Base-by-base conservation (phyloP, 108 stramenopile species). In the Cyclotella kingstonii region DNA sequence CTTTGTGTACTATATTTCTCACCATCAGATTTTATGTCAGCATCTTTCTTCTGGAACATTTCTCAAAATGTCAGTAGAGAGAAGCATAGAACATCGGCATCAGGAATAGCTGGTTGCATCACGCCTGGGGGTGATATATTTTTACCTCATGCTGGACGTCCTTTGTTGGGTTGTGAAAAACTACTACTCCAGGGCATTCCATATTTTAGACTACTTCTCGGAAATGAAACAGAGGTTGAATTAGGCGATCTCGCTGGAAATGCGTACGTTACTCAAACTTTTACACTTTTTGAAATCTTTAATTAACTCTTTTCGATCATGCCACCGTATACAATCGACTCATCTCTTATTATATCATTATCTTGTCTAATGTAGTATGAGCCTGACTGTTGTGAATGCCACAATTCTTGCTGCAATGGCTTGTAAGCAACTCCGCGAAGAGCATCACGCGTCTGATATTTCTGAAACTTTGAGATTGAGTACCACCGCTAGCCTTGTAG, bases 171-270 rank as follows among this genome's bases (percentile, higher is more conserved):
- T 21, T 81, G 74, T 50, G 89, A 90, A 60, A 90, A 90, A 66
- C 80, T 87, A 0, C 57, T 90, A 8, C 52, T 90, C 3, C 89
- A 90, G 57, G 80, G 89, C 17, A 87, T 90, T 17, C 89, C 89
- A 10, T 90, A 68, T 51, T 90, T 81, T 18, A 66, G 89, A 14
- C 74, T 90, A 12, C 26, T 68, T 23, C 76, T 90, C 15, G 84
- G 81, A 15, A 79, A 83, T 22, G 89, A 90, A 70, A 83, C 84
- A 2, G 89, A 90, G 60, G 89, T 90, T 0, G 80, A 90, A 29
- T 72, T 90, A 5, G 77, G 79, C 22, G 89, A 90, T 70, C 51
- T 90, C 17, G 89, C 89, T 7, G 89, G 89, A 10, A 90, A 90
- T 64, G 89, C 89, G 39, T 40, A 4, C 14, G 39, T 40, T 4